Percentiles rank a stretch among this genome's conserved stretches.
phyloP scores from a whole-genome alignment of 306 rosid species.

The Cicer pinnatifidum region DNA sequence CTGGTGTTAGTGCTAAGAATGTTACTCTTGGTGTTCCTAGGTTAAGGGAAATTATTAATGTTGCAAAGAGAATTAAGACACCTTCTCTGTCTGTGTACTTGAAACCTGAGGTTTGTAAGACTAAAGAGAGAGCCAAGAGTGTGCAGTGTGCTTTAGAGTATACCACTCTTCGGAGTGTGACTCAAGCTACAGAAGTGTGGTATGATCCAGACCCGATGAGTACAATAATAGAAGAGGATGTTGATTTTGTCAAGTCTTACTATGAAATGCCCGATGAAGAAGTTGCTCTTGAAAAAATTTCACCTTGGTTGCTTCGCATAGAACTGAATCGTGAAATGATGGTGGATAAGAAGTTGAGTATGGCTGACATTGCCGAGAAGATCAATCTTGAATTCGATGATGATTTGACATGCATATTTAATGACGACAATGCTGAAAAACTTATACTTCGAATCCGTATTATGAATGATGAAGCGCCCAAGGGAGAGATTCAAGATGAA shows the following conservation, averaged over 20 bases:
- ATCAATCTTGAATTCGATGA: slow-evolving; percentile 88
- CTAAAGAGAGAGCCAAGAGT: slow-evolving; percentile 95
- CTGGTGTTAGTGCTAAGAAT: slow-evolving; percentile 99
- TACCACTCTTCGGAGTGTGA: slow-evolving; percentile 95
- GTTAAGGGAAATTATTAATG: slow-evolving; percentile 96
- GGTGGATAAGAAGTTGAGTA: slow-evolving; percentile 99
- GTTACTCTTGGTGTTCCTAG: slow-evolving; percentile 99
- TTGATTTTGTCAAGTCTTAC: slow-evolving; percentile 87
- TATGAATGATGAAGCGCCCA: slow-evolving; percentile 96
- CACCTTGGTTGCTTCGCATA: slow-evolving; percentile 98
- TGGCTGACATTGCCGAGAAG: slow-evolving; percentile 99
- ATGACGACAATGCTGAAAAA: slow-evolving; percentile 96
- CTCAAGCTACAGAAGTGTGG: slow-evolving; percentile 99
- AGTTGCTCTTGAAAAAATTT: slow-evolving; percentile 86
- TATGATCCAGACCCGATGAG: slow-evolving; percentile 96
- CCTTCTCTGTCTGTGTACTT: slow-evolving; percentile 90
- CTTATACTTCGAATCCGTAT: slow-evolving; percentile 94
- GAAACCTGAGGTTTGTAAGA: slow-evolving; percentile 80
- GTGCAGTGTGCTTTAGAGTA: slow-evolving; percentile 99
- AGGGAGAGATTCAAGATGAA: slow-evolving; percentile 88
- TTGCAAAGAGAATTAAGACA: slow-evolving; percentile 94
- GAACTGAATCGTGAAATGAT: slow-evolving; percentile 99
- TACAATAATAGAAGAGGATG: slow-evolving; percentile 91
- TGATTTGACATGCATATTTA: slow-evolving; percentile 93
- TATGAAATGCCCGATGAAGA: slow-evolving; percentile 99